These are phyloP conservation scores for Pseudozyma thailandica DNA, from an alignment of 1,284 basidiomycete genomes.

Conservation along the genomic window DNA sequence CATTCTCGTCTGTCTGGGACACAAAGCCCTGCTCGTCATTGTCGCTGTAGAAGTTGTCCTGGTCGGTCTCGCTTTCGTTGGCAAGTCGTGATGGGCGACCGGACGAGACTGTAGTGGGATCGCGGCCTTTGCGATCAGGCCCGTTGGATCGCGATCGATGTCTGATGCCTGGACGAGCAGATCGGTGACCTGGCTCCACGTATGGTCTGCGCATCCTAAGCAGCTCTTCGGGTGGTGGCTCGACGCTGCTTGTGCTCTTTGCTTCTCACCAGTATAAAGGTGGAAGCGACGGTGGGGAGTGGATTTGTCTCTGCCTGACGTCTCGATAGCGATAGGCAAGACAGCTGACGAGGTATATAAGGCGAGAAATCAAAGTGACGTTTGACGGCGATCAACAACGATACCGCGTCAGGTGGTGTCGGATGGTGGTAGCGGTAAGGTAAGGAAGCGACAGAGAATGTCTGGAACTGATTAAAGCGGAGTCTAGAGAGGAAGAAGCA, in stretches of 20 bases:
- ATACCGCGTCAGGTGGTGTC: background rate
- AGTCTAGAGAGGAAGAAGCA: background rate
- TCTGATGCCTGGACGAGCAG: conserved; percentile 41
- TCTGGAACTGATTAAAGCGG: conserved; percentile 1
- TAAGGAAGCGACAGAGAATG: background rate
- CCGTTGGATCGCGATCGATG: conserved; percentile 41
- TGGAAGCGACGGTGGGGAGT: no score
- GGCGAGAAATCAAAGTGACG: no score
- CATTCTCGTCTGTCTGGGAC: conserved; percentile 44
- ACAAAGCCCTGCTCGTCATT: conserved; percentile 45
- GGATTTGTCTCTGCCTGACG: no score
- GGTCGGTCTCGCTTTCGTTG: conserved; percentile 45
- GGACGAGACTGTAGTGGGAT: conserved; percentile 23
- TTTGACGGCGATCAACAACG: background rate
- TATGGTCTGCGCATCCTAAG: conserved; percentile 38
- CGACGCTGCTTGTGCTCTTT: background rate
- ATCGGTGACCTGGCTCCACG: conserved; percentile 45
- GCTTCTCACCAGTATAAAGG: no score
- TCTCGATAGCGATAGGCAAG: no score
- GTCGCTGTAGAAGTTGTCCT: conserved; percentile 42
- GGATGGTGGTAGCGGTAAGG: conserved; percentile 2
- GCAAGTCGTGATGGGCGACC: conserved; percentile 22
- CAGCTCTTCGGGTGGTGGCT: background rate
- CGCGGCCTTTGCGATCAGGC: conserved; percentile 42
- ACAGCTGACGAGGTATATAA: no score